phyloP scores from a whole-genome alignment of 345 rosid species.

The Mercurialis annua region DNA sequence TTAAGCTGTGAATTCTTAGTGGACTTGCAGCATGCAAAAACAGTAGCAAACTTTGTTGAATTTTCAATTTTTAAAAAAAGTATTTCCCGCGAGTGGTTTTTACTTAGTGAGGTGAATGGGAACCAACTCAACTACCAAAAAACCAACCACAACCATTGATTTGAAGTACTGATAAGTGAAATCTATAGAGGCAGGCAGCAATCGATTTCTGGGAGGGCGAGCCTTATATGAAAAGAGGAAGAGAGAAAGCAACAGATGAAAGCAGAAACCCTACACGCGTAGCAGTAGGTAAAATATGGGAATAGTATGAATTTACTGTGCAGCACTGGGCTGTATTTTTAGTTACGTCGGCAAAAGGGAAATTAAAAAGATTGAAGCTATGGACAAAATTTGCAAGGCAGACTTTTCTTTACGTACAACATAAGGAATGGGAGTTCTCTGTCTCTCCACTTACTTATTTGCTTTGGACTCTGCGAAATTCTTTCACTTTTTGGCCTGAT shows the following conservation, averaged over 20 bases:
- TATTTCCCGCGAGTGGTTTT: background rate
- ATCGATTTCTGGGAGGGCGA: slow-evolving; percentile 30
- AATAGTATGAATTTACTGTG: too few relatives aligned
- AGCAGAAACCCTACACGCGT: slow-evolving; percentile 15
- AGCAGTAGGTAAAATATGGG: background rate
- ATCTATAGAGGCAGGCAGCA: background rate
- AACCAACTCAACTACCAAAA: slow-evolving; percentile 32
- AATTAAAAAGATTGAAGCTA: too few relatives aligned
- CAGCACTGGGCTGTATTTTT: background rate
- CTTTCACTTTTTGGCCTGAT: too few relatives aligned
- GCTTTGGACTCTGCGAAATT: slow-evolving; percentile 3
- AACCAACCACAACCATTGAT: slow-evolving; percentile 18
- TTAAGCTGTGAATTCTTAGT: too few relatives aligned
- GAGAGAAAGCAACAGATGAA: slow-evolving; percentile 33
- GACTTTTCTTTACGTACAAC: slow-evolving; percentile 14
- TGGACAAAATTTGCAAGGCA: too few relatives aligned
- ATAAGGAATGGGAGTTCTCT: slow-evolving; percentile 24
- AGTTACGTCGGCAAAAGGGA: background rate
- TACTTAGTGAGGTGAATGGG: slow-evolving; percentile 18
- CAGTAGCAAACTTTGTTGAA: background rate
- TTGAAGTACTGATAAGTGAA: background rate
- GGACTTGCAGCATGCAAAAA: background rate
- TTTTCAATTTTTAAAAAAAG: background rate
- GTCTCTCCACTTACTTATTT: background rate
- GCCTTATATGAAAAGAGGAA: slow-evolving; percentile 24